Percentiles rank a stretch among this genome's conserved stretches.
These are phyloP conservation scores for Leccinum griseonigrum DNA, from an alignment of 1,284 basidiomycete genomes.

Conservation along the genomic window DNA sequence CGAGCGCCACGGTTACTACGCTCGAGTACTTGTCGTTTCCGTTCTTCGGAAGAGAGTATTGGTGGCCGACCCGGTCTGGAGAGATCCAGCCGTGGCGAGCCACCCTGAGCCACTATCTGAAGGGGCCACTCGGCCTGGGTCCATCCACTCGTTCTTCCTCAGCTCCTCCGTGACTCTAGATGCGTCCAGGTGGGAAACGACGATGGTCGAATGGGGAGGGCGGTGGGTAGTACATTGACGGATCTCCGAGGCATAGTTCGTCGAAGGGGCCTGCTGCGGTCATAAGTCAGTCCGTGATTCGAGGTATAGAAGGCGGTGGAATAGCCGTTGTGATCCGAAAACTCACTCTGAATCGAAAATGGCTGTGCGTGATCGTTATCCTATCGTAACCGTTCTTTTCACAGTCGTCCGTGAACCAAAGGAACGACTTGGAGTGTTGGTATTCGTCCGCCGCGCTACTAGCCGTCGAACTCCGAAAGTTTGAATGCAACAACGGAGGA, in stretches of 20 bases:
- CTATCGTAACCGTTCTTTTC: slow-evolving; percentile 15
- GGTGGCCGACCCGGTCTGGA: slow-evolving; percentile 53
- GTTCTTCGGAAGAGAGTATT: slow-evolving; percentile 45
- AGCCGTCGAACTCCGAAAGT: slow-evolving; percentile 55
- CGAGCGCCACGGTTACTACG: slow-evolving; percentile 42
- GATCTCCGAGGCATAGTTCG: slow-evolving; percentile 9
- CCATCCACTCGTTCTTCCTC: background rate
- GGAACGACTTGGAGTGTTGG: slow-evolving; percentile 27
- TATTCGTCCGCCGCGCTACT: slow-evolving; percentile 41
- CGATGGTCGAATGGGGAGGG: slow-evolving; percentile 41
- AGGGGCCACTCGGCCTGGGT: slow-evolving; percentile 7
- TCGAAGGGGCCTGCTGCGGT: slow-evolving; percentile 10
- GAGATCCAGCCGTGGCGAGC: slow-evolving; percentile 46
- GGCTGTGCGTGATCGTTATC: slow-evolving; percentile 6
- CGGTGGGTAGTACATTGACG: slow-evolving; percentile 32
- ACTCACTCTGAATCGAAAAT: background rate
- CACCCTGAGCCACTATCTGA: slow-evolving; percentile 32
- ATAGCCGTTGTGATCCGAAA: background rate
- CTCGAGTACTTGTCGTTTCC: slow-evolving; percentile 59
- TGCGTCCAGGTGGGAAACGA: slow-evolving; percentile 41
- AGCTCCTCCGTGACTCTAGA: no score
- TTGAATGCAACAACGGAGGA: slow-evolving; percentile 57
- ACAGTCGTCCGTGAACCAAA: slow-evolving; percentile 24
- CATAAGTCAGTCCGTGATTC: slow-evolving; percentile 14
- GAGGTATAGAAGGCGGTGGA: background rate